A percentile compares a stretch with the other conserved stretches of the same genome.
phyloP scores from a whole-genome alignment of 78 protist genomes.

The Dictyostelium intermedium region DNA sequence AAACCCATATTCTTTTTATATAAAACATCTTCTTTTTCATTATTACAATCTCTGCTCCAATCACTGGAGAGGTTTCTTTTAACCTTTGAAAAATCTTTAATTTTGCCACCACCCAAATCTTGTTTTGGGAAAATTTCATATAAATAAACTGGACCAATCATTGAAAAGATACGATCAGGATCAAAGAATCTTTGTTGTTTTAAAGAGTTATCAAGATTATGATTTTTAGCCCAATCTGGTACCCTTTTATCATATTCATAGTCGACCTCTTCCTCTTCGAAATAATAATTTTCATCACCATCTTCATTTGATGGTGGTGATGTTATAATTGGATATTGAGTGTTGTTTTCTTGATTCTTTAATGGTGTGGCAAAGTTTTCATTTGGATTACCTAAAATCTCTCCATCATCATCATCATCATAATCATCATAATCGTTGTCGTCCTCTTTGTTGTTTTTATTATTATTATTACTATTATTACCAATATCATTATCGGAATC shows the following conservation, averaged over 20 bases:
- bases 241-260: conserved; percentile 12
- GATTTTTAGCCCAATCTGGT: conserved; percentile 23
- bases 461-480: neutral
- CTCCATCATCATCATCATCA: neutral
- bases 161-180: conserved; percentile 14
- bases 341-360: neutral
- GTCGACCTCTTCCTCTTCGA: conserved; percentile 20
- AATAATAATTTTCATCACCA: conserved; percentile 1
- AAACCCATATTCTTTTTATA: conserved; percentile 22
- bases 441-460: too few species aligned
- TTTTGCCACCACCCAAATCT: neutral
- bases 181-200: conserved; percentile 19
- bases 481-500: neutral
- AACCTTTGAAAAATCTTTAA: neutral
- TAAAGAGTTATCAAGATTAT: neutral
- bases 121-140: neutral
- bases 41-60: conserved; percentile 9
- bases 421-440: neutral
- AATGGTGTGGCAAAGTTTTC: neutral
- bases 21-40: neutral
- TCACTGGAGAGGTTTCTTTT: conserved; percentile 22
- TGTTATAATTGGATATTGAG: conserved; percentile 11
- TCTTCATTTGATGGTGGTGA: neutral
- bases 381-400: neutral
- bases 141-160: neutral